phyloP scores from a whole-genome alignment of 2,329 filamentous ascomycete genomes.

The Microcyclospora tardicrescens region DNA sequence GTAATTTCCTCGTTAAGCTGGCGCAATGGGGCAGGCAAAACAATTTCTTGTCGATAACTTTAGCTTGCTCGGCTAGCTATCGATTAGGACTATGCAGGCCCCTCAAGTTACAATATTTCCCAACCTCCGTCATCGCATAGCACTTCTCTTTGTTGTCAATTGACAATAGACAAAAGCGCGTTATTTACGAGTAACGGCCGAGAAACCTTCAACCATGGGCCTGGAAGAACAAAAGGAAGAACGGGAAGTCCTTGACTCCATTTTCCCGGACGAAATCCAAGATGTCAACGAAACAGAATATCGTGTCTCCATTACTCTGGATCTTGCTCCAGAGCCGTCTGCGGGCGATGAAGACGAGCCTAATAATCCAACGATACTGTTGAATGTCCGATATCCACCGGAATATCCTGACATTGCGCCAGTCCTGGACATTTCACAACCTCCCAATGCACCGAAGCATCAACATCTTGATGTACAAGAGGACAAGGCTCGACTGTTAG shows the following conservation, averaged over 20 bases:
- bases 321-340: constrained; percentile 39
- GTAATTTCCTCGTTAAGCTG: too few species aligned
- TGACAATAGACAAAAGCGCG: too few species aligned
- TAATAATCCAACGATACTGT: constrained; percentile 54
- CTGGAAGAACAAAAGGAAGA: constrained; percentile 86
- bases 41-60: too few species aligned
- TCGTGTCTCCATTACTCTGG: constrained; percentile 73
- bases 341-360: constrained; percentile 42
- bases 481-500: constrained; percentile 64
- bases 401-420: constrained; percentile 83
- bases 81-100: too few species aligned
- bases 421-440: constrained; percentile 62
- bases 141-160: too few species aligned
- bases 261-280: constrained; percentile 96
- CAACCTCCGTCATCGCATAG: too few species aligned
- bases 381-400: constrained; percentile 81
- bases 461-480: constrained; percentile 64
- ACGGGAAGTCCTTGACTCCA: constrained; percentile 93
- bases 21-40: too few species aligned
- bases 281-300: constrained; percentile 86
- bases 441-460: constrained; percentile 57
- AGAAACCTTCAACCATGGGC: constrained; percentile 26
- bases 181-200: too few species aligned
- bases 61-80: too few species aligned
- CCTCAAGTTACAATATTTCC: too few species aligned